Evolutionary conservation across 495 filamentous ascomycete genomes (phyloP), one percentile per base, ranked within the genome.

Genomic region (Cladorrhinum samala): DNA sequence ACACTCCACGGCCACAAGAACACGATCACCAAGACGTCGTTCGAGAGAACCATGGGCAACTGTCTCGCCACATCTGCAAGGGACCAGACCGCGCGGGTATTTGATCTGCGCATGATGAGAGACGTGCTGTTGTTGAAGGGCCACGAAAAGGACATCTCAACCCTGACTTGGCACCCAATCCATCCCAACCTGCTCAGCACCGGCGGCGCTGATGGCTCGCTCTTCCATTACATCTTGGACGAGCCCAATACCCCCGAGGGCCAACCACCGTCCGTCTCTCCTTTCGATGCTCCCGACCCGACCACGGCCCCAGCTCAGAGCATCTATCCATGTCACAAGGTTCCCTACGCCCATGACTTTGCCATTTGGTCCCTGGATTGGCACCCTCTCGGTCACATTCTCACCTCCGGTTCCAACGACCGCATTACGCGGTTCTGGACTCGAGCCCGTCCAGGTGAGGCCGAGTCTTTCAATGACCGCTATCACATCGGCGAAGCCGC

Each of bases 381-480:
- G 88, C 93, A 98, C 62, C 93, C 93, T 1, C 75, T 96, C 0
- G 93, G 93, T 18, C 93, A 98, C 61, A 92, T 98, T 54, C 78
- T 98, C 21, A 90, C 91, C n/a, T 95, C 93, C n/a, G 93, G 93
- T 3, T 96, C 92, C 2, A 98, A 98, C 67, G 93, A 98, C 68
- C 86, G 92, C 43, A 89, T 94, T 42, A 96, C 93, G 7, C 83
- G 92, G 30, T 98, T 98, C 73, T 98, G 93, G 93, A 87, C 89
- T 13, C 83, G 93, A 17, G 76, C 88, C 6, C 75, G 93, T 43
- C 93, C 93, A 2, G 93, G 93, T 25, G 93, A 96, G 47, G 56
- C 58, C 7, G 83, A 85, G 50, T 85, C 83, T 62, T 82, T 88
- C 74, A 89, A 87, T 61, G 93, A 97, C 66, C 81, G 89, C 40